Evolutionary conservation across 1,284 basidiomycete genomes (phyloP).

Genomic region (Ustilago cynodontis): DNA sequence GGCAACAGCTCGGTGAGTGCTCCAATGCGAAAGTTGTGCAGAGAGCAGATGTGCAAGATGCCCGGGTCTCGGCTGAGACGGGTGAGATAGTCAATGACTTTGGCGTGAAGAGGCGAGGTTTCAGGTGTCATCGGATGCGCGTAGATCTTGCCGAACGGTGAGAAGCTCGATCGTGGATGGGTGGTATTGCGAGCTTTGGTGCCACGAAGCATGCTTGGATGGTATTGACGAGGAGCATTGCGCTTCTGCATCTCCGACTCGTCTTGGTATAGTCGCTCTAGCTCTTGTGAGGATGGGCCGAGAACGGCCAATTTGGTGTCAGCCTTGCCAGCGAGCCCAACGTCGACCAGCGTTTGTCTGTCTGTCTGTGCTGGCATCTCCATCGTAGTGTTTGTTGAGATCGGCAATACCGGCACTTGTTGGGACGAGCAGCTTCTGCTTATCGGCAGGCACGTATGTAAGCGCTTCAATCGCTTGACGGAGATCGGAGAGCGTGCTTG

Average conservation of each 20-base stretch:
- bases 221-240: conserved; percentile 53
- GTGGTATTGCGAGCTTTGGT: conserved; percentile 48
- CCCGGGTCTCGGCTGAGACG: conserved; percentile 55
- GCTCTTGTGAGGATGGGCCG: conserved; percentile 46
- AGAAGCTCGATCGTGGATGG: conserved; percentile 9
- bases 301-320: conserved; percentile 46
- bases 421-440: conserved; percentile 56
- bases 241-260: conserved; percentile 39
- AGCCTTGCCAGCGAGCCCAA: conserved; percentile 19
- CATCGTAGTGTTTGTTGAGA: conserved; percentile 23
- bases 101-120: conserved; percentile 29
- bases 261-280: conserved; percentile 34
- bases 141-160: conserved; percentile 48
- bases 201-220: conserved; percentile 60
- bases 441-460: conserved; percentile 40
- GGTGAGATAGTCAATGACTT: conserved; percentile 48
- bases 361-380: not conserved
- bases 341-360: conserved; percentile 23
- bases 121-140: conserved; percentile 48
- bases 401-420: conserved; percentile 34
- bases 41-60: conserved; percentile 61
- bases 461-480: conserved; percentile 37
- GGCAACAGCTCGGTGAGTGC: conserved; percentile 62
- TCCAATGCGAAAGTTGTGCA: conserved; percentile 56
- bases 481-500: conserved; percentile 27